Base-by-base conservation (phyloP, 441 rosid species). In the Adansonia grandidieri region DNA sequence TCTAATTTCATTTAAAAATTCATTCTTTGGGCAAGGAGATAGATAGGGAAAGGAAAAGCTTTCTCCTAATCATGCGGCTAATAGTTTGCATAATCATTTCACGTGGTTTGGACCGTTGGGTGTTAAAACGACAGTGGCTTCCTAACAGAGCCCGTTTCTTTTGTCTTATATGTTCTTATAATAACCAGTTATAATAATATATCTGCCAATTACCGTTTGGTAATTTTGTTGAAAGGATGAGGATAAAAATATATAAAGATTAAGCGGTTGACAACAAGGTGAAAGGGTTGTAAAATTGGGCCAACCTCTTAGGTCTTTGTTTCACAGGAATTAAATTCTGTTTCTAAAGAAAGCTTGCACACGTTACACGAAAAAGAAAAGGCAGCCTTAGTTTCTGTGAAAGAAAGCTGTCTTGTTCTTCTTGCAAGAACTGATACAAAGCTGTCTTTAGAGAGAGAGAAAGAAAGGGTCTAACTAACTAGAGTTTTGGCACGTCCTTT, bases 281-380 rank as follows among this genome's bases (percentile, higher is more conserved):
- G 42, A n/a, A 56, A 56, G 42, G 75, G 71, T 58, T 73, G 66
- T 64, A 47, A 71, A 71, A 51, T 42, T 61, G 45, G 60, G 65
- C 57, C 22, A 73, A 37, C 73, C 45, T 20, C 24, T 6, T 32
- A 32, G 42, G 42, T 37, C 42, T 42, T 76, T 76, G 42, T 8
- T 44, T 53, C 45, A 58, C n/a, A 4, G 20, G 73, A 71, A 79
- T 70, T 76, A 44, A 73, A 60, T 74, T 68, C 22, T 67, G 69
- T 53, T 54, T 40, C 40, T 9, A 28, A 53, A 45, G 42, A 57
- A 65, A 71, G 53, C 63, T 64, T 87, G 80, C 81, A 79, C 85
- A 74, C 76, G 74, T 73, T 71, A n/a, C 84, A 80, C 81, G 90
- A 84, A 50, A 50, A 50, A 14, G 74, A 65, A 80, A 70, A 53